phyloP scores from a whole-genome alignment of 2,329 filamentous ascomycete species.

The Fusarium piperis region DNA sequence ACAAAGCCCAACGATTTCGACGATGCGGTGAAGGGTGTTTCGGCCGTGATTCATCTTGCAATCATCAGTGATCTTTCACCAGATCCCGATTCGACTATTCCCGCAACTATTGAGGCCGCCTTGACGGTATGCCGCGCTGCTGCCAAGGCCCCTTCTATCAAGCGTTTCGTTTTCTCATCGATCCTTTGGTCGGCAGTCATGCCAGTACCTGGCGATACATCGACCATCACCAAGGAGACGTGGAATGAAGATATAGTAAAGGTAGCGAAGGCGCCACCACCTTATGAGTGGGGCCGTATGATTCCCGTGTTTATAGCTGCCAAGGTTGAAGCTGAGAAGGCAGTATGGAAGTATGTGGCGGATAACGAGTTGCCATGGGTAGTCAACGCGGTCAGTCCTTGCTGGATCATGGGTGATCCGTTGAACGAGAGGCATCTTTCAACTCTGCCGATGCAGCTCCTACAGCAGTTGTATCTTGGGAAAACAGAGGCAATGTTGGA shows the following conservation, averaged over 20 bases:
- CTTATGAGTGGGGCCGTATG: background rate
- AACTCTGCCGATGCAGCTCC: background rate
- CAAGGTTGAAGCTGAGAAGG: slow-evolving; percentile 1
- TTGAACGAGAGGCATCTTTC: background rate
- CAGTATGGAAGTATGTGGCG: background rate
- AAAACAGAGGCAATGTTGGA: background rate
- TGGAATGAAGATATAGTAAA: slow-evolving; percentile 1
- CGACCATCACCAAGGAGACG: slow-evolving; percentile 1
- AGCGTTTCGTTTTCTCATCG: background rate
- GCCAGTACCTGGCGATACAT: background rate
- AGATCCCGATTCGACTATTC: background rate
- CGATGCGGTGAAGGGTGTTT: background rate
- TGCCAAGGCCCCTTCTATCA: background rate
- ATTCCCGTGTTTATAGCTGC: background rate
- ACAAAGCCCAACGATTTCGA: background rate
- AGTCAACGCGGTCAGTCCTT: slow-evolving; percentile 1
- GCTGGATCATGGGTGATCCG: slow-evolving; percentile 6
- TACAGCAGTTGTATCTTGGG: background rate
- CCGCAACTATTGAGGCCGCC: background rate
- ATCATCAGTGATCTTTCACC: background rate
- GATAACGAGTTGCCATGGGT: background rate
- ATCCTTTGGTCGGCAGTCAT: background rate
- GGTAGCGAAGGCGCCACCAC: background rate
- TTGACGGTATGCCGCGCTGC: background rate
- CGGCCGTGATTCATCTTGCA: slow-evolving; percentile 1